Base-by-base conservation (phyloP, 192 early-diverging fungal genomes). In the Mortierella alpina region DNA sequence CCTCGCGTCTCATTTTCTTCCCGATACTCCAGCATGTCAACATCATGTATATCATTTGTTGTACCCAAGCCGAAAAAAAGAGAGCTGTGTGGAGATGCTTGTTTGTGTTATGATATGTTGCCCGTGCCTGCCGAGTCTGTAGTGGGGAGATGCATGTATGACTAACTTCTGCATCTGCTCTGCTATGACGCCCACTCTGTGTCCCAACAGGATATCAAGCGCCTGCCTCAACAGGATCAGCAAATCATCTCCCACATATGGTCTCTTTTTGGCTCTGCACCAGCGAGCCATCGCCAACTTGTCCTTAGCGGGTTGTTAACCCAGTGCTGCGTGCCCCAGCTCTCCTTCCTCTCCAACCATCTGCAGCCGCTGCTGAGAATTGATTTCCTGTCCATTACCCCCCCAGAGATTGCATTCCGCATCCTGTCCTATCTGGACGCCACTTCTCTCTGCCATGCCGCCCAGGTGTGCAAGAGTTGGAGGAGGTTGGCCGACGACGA, bases 371-470 rank as follows among this genome's bases (percentile, higher is more conserved):
- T 95, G 49, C 84, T 95, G 17, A 90, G 94, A 18, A 91, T 97
- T 18, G 97, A 97, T 77, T 95, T 95, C 82, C 72, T 98, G 55
- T 86, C 89, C 7, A 86, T 88, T 31, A 82, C 91, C 40, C 95
- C 96, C 0, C 81, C 86, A 4, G 96, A 99, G 81, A 81, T 99
- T 42, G 88, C 94, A 45, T 86, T 97, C 50, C 86, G 93, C 46
- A 92, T 98, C 50, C 84, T 98, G 50, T 92, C 94, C 22, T 98
- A 95, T 74, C 86, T 99, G 22, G 98, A 99, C 75, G 97, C 95
- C 13, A 91, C 86, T 11, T 92, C 95, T 0, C 89, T 99, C 23
- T 98, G 97, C 70, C 93, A 91, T 66, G 95, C 94, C 23, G 93
- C 96, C 12, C 96, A 98, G 82, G 95, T 96, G 1, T 93, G 89